A percentile compares a stretch with the other conserved stretches of the same genome.
Conservation (phyloP, 345 rosid genomes). For the Murraya paniculata region DNA sequence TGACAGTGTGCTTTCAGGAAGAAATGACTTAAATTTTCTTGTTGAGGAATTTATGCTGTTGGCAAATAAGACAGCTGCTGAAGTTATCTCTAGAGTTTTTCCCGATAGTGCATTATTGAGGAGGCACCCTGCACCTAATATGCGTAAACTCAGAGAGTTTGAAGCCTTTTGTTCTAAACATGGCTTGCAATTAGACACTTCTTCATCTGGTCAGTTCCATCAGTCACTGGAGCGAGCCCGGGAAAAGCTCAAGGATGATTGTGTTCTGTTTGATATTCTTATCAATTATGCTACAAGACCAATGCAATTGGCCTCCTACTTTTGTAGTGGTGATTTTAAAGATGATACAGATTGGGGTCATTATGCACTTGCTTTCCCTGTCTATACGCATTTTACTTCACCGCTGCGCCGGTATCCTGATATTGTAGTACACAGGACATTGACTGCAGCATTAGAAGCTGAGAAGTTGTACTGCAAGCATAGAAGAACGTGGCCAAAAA, state of each 20-base stretch:
- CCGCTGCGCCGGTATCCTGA: slow-evolving; percentile 91
- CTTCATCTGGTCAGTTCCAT: slow-evolving; percentile 64
- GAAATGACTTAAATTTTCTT: slow-evolving; percentile 55
- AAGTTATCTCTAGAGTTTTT: slow-evolving; percentile 79
- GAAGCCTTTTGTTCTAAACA: slow-evolving; percentile 73
- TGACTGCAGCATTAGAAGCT: slow-evolving; percentile 84
- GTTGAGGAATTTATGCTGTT: slow-evolving; percentile 97
- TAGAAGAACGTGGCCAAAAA: slow-evolving; percentile 14
- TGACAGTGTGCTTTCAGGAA: slow-evolving; percentile 45
- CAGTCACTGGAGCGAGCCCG: slow-evolving; percentile 54
- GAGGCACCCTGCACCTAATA: slow-evolving; percentile 86
- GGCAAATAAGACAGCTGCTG: slow-evolving; percentile 87
- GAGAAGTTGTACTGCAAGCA: slow-evolving; percentile 47
- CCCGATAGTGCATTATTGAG: slow-evolving; percentile 72
- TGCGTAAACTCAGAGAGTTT: slow-evolving; percentile 81
- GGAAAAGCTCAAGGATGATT: slow-evolving; percentile 70
- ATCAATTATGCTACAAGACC: slow-evolving; percentile 68
- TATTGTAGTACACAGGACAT: slow-evolving; percentile 77
- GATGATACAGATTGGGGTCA: slow-evolving; percentile 69
- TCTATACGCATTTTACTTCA: slow-evolving; percentile 91
- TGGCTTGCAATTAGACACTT: slow-evolving; percentile 67
- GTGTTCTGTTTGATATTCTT: slow-evolving; percentile 58
- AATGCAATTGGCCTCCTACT: slow-evolving; percentile 81
- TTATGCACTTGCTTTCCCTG: slow-evolving; percentile 78
- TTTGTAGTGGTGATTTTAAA: slow-evolving; percentile 68